These are phyloP conservation scores for Russula vinacea DNA, from an alignment of 768 basidiomycete species.

Conservation along the genomic window DNA sequence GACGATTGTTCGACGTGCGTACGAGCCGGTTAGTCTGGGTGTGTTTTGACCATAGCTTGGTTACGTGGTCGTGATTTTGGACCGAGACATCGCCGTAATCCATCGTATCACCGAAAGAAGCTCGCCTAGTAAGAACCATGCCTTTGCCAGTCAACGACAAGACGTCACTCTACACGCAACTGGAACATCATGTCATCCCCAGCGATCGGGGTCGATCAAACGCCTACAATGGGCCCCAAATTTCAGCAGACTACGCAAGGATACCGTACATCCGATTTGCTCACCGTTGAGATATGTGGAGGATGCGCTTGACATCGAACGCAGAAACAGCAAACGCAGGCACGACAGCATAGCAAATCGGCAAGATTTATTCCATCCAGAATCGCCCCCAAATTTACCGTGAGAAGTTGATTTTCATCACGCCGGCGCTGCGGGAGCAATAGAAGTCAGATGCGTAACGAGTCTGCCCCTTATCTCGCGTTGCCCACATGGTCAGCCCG, in stretches of 20 bases:
- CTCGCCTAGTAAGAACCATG: background rate
- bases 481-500: background rate
- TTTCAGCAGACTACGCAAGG: constrained; percentile 4
- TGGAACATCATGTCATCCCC: background rate
- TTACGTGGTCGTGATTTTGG: background rate
- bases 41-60: background rate
- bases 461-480: background rate
- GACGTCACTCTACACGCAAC: background rate
- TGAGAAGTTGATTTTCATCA: background rate
- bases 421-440: background rate
- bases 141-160: background rate
- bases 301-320: background rate
- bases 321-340: background rate
- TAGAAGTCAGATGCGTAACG: background rate
- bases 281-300: constrained; percentile 6
- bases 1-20: background rate
- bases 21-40: background rate
- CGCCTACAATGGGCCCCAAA: background rate
- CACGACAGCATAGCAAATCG: background rate
- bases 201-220: constrained; percentile 13
- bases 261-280: background rate
- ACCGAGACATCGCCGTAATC: background rate
- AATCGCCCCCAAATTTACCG: background rate
- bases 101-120: background rate
- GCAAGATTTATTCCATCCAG: background rate